Conservation (phyloP, 2,329 filamentous ascomycete species). For the Daldinia sp. region DNA sequence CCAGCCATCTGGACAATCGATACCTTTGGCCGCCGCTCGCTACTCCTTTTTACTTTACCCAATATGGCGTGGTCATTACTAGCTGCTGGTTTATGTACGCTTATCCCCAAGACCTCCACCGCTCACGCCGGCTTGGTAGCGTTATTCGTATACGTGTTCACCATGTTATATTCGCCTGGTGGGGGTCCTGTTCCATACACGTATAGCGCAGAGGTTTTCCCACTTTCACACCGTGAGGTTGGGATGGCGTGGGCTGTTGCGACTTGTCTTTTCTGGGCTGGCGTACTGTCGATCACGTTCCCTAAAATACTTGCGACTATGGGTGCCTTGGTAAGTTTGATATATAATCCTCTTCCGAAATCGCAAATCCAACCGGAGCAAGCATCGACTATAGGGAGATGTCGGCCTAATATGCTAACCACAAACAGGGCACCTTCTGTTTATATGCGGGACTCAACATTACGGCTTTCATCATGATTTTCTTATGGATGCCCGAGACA, state of each 20-base stretch:
- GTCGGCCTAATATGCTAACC: constrained; percentile 11
- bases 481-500: constrained; percentile 51
- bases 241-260: constrained; percentile 65
- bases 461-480: constrained; percentile 52
- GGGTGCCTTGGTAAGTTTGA: constrained; percentile 45
- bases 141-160: constrained; percentile 71
- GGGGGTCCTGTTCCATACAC: constrained; percentile 64
- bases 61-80: constrained; percentile 69
- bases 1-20: constrained; percentile 73
- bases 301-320: constrained; percentile 52
- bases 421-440: constrained; percentile 52
- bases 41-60: constrained; percentile 72
- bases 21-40: constrained; percentile 68
- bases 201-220: constrained; percentile 71
- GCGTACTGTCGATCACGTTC: constrained; percentile 55
- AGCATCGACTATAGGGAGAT: not conserved
- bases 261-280: constrained; percentile 44
- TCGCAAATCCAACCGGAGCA: not conserved
- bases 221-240: constrained; percentile 66
- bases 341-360: not conserved
- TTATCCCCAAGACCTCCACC: constrained; percentile 46
- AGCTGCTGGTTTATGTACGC: constrained; percentile 46
- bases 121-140: constrained; percentile 62
- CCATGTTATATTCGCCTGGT: constrained; percentile 50
- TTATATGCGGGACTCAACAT: constrained; percentile 58